Percentiles rank a stretch among this genome's conserved stretches.
Evolutionary conservation across 2,329 filamentous ascomycete species (phyloP).

Genomic region (Cladophialophora yegresii): DNA sequence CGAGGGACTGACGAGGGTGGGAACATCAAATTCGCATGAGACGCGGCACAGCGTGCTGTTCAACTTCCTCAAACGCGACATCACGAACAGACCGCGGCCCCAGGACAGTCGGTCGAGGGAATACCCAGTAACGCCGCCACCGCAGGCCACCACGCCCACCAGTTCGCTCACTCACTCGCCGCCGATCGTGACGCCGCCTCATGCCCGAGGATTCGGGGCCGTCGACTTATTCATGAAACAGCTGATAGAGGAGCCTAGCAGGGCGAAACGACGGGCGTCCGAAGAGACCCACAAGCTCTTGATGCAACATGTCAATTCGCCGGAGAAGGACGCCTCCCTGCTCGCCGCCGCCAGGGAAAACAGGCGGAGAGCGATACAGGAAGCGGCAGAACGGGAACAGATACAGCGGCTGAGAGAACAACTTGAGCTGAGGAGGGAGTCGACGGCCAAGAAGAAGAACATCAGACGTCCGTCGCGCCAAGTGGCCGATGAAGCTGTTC

Average conservation of each 20-base stretch:
- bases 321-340: not conserved
- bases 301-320: not conserved
- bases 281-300: not conserved
- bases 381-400: not conserved
- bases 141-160: not conserved
- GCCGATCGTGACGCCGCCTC: not conserved
- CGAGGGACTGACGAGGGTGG: not conserved
- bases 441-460: not conserved
- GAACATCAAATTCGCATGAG: not conserved
- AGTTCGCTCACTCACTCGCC: conserved; percentile 1
- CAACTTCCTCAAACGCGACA: not conserved
- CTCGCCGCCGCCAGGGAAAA: not conserved
- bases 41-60: not conserved
- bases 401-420: not conserved
- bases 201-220: not conserved
- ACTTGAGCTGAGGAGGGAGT: not conserved
- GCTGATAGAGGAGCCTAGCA: not conserved
- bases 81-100: not conserved
- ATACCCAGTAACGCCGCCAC: not conserved
- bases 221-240: conserved; percentile 6
- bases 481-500: conserved; percentile 7
- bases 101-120: not conserved
- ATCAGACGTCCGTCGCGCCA: not conserved
- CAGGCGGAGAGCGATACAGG: not conserved
- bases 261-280: not conserved